These are phyloP conservation scores for Tothia fuscella DNA, from an alignment of 2,329 filamentous ascomycete genomes.

Conservation along the genomic window DNA sequence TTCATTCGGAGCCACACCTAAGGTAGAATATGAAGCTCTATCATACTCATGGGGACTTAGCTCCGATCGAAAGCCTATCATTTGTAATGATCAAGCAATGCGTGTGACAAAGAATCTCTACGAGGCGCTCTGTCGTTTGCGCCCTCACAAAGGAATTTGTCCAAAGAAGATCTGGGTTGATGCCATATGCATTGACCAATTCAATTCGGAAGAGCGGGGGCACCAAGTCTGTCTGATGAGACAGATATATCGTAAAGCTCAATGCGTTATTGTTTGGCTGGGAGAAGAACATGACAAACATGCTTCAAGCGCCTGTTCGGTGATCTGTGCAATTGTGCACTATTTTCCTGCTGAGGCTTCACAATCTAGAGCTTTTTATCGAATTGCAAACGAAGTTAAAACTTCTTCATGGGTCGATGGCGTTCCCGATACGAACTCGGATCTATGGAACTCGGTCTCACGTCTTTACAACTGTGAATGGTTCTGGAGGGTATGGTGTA, in stretches of 20 bases:
- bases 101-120: conserved; percentile 1
- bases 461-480: not conserved
- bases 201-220: conserved; percentile 1
- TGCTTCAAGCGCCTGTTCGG: not conserved
- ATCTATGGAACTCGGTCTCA: not conserved
- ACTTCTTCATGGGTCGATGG: not conserved
- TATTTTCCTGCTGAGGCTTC: not conserved
- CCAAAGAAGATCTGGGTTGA: conserved; percentile 10
- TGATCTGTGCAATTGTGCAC: not conserved
- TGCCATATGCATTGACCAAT: conserved; percentile 12
- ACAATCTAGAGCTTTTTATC: not conserved
- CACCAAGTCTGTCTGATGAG: conserved; percentile 12
- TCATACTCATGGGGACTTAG: conserved; percentile 1
- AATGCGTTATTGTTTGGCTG: conserved; percentile 10
- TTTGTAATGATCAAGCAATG: not conserved
- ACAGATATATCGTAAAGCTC: not conserved
- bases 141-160: not conserved
- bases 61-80: not conserved
- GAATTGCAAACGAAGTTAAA: not conserved
- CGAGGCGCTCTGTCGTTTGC: conserved; percentile 3
- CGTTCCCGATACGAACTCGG: not conserved
- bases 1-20: not conserved
- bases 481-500: not conserved
- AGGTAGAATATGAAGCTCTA: conserved; percentile 1
- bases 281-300: not conserved